Base-by-base conservation (phyloP, 257 asterid genomes). In the Salvia rosmarinus region DNA sequence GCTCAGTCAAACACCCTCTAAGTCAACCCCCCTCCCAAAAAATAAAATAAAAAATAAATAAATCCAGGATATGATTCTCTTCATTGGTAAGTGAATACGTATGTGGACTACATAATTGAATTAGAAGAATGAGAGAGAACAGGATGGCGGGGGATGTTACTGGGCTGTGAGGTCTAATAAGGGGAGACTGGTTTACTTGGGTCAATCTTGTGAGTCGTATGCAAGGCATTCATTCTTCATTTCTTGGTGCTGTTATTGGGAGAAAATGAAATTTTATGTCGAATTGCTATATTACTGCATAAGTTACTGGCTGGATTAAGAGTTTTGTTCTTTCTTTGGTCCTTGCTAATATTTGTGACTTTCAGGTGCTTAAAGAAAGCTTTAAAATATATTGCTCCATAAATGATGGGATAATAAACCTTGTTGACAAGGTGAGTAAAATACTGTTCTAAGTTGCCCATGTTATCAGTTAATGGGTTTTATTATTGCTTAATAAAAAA, bases 311-410 rank as follows among this genome's bases (percentile, higher is more conserved):
- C 65, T 19, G 58, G 12, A 12, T 30, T 37, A 10, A 51, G 30
- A 39, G 70, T 61, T 57, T 34, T 63, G 52, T 51, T 17, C 9
- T 52, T 58, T 68, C 30, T 25, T 25, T 25, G 30, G 30, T 25
- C 37, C 40, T 34, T 54, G 46, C 55, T 67, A 50, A 55, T 60
- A 10, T 74, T 75, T 82, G 70, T 64, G 60, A 17, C 19, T 73
- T 82, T 62, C 92, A 95, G 99, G 97, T 95, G 58, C 99, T 95
- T 52, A 95, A 95, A 81, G 99, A 95, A 85, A 95, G 99, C 86
- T 91, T 95, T 72, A 95, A 91, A 84, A 91, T 95, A 66, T 95
- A 95, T 72, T 91, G 97, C 63, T 86, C 98, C 70, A 87, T 95
- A 72, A 95, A 92, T 82, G 99, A 95, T 81, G 99, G 99, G 74